Conservation (phyloP, 768 basidiomycete species). For the Leucosporidium scottii region DNA sequence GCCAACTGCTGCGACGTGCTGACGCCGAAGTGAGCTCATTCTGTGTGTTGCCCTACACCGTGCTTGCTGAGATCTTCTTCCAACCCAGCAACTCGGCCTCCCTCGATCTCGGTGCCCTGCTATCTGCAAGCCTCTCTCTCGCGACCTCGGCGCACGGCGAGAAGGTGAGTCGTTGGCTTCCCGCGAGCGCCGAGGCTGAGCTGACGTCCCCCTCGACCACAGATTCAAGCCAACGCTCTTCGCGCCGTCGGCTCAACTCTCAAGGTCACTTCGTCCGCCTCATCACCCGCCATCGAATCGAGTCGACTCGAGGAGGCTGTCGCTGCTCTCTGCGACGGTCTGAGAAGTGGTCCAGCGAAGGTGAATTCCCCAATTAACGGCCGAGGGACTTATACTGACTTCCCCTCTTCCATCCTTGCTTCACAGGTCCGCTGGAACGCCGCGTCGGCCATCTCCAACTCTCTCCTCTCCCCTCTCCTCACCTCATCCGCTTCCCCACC, state of each 20-base stretch:
- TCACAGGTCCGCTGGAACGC: constrained; percentile 30
- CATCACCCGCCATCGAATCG: not conserved
- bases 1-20: constrained; percentile 20
- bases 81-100: not conserved
- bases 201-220: not conserved
- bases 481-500: not conserved
- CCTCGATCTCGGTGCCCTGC: not conserved
- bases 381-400: not conserved
- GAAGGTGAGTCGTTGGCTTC: not conserved
- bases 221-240: constrained; percentile 5
- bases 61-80: not conserved
- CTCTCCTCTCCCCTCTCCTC: not conserved
- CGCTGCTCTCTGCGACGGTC: not conserved
- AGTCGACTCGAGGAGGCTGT: not conserved
- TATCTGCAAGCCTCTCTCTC: not conserved
- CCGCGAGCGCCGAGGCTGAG: not conserved
- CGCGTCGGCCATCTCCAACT: constrained; percentile 4
- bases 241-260: constrained; percentile 14
- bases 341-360: constrained; percentile 1
- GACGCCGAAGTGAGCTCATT: not conserved
- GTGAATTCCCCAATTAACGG: not conserved
- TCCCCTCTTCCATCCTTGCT: not conserved
- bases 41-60: not conserved
- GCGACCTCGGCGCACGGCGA: not conserved
- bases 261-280: not conserved